Evolutionary conservation across 306 rosid species (phyloP), one percentile per base, ranked within the genome.

Genomic region (Quercus robur): DNA sequence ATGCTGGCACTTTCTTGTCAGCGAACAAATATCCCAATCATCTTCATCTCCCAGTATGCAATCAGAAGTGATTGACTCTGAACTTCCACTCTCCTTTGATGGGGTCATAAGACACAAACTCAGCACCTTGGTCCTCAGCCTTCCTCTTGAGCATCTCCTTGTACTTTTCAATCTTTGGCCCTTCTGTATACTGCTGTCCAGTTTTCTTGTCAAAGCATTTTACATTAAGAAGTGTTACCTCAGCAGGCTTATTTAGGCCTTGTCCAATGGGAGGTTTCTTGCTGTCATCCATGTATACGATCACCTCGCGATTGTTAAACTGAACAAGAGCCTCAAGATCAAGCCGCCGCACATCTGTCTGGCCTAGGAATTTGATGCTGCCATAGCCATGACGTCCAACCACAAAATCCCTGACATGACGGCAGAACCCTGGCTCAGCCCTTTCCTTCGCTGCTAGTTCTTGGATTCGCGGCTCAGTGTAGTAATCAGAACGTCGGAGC

Each of bases 361-460:
- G 97, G 0, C 98, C 98, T 75, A 93, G 87, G 82, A 96, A 96
- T 81, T 87, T 91, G 75, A 96, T 96, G 89, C 97, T 87, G 73
- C 99, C 99, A 35, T 75, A 96, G 21, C 97, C 97, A 70, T 84
- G 93, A 76, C 98, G 93, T 81, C 98, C 99, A 59, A 96, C 97
- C 73, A 91, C 91, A 52, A 96, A 96, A 75, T 93, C 94, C 88
- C 85, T 91, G 28, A 96, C 97, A 59, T 52, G 93, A 52, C 97
- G 80, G 85, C 98, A 96, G 81, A 88, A 96, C 75, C 99, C 94
- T 1, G 97, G 98, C 66, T 96, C 97, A 9, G 93, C 97, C 83
- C 98, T 92, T 86, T 96, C 99, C 89, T 91, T 96, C 15, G 99
- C 99, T 0, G 99, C 98, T 70, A 96, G 77, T 86, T 96, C 99